phyloP scores from a whole-genome alignment of 306 rosid species.

The Malus domestica region DNA sequence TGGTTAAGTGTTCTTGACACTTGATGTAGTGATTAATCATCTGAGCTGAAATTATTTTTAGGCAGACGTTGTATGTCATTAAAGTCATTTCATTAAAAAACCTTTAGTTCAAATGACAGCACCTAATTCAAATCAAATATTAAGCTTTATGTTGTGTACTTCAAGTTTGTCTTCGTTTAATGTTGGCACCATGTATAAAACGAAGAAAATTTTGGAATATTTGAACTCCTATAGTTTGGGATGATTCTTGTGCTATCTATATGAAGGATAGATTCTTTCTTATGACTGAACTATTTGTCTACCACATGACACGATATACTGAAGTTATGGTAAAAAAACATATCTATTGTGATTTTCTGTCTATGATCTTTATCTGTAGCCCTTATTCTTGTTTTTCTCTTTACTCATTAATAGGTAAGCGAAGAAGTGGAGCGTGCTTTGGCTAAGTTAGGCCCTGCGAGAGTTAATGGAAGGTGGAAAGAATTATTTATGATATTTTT shows the following conservation, averaged over 20 bases:
- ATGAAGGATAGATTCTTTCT: not conserved
- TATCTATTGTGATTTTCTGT: not conserved
- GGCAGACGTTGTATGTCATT: not conserved
- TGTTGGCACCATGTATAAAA: not conserved
- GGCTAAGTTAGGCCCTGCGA: constrained; percentile 82
- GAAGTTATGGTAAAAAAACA: not conserved
- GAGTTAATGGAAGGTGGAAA: constrained; percentile 62
- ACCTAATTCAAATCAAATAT: not conserved
- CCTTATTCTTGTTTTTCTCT: constrained; percentile 2
- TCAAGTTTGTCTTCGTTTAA: not conserved
- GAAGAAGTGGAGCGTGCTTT: constrained; percentile 96
- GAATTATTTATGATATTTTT: constrained; percentile 4
- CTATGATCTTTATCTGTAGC: not conserved
- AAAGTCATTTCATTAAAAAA: not conserved
- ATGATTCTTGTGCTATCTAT: not conserved
- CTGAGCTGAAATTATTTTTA: not conserved
- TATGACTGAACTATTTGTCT: not conserved
- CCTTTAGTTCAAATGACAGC: not conserved
- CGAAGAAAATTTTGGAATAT: not conserved
- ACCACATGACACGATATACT: not conserved
- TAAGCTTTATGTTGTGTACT: not conserved
- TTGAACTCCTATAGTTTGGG: not conserved
- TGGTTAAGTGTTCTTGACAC: not conserved
- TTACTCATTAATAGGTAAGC: constrained; percentile 60
- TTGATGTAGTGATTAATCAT: not conserved